phyloP scores from a whole-genome alignment of 768 basidiomycete genomes.

The Russula sp. region DNA sequence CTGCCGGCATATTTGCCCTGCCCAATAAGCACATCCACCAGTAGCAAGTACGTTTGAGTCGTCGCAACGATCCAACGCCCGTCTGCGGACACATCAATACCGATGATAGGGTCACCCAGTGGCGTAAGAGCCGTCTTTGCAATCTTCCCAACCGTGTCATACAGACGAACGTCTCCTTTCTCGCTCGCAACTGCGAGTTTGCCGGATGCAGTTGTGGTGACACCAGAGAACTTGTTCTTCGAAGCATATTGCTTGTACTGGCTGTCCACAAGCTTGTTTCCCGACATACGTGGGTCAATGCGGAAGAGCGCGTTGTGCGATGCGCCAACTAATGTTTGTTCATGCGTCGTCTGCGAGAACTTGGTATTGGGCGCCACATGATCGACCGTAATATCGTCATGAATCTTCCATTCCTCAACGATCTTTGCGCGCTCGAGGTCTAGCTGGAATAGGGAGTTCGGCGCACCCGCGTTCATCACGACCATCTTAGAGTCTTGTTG shows the following conservation, averaged over 20 bases:
- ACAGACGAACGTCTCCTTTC: slow-evolving; percentile 94
- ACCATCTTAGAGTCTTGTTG: slow-evolving; percentile 96
- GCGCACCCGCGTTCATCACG: slow-evolving; percentile 75
- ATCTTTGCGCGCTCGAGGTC: slow-evolving; percentile 94
- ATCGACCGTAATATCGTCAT: slow-evolving; percentile 78
- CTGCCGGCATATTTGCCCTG: slow-evolving; percentile 80
- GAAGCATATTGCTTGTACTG: slow-evolving; percentile 94
- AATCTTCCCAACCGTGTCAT: slow-evolving; percentile 95
- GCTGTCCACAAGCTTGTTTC: slow-evolving; percentile 88
- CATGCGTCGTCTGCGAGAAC: slow-evolving; percentile 86
- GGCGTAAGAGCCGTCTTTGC: slow-evolving; percentile 97
- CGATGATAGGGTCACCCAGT: slow-evolving; percentile 90
- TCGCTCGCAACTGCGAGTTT: slow-evolving; percentile 90
- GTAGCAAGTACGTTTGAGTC: slow-evolving; percentile 85
- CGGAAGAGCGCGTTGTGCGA: slow-evolving; percentile 97
- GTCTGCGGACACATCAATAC: slow-evolving; percentile 89
- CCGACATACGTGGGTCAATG: slow-evolving; percentile 91
- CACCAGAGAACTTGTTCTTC: slow-evolving; percentile 93
- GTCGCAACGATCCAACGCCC: slow-evolving; percentile 96
- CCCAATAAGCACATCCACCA: slow-evolving; percentile 93
- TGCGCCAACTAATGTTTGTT: slow-evolving; percentile 89
- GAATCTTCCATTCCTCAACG: slow-evolving; percentile 98
- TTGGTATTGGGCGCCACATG: slow-evolving; percentile 92
- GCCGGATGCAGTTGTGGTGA: slow-evolving; percentile 81
- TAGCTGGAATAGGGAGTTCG: slow-evolving; percentile 80